Evolutionary conservation across 306 rosid genomes (phyloP), one percentile per base, ranked within the genome.

Genomic region (Ormosia semicastrata): DNA sequence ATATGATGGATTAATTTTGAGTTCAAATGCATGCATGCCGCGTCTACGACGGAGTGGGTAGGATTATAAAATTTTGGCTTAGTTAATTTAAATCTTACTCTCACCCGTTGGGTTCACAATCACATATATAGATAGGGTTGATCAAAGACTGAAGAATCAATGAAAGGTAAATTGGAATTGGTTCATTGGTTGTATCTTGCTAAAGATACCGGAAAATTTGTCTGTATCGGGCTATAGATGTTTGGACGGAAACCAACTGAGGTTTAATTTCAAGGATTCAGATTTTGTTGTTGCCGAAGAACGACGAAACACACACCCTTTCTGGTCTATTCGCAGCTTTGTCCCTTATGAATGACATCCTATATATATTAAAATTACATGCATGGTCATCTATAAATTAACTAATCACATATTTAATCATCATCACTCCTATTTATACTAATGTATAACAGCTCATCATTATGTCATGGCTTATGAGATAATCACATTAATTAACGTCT

Each of bases 211-310:
- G 24, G 24, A 60, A 89, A 52, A 37, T 84, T 88, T 90, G 92
- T 83, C 86, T 56, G 41, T 67, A 75, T 85, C 8, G 5, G 50
- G 76, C 36, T 63, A 72, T 57, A 54, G 40, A 64, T 43, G 70
- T 33, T 75, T 43, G 74, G 79, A 75, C 11, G 76, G 84, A 79
- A 83, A 83, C 87, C 81, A 78, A 84, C 67, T 77, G 32, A 54
- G 63, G 65, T 76, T 83, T 29, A 79, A 81, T 85, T 77, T 89
- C 90, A 88, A 88, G 86, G 91, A 88, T 90, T 87, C 69, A 81
- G 87, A 88, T 90, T 91, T 87, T 86, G 87, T 77, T 90, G 92
- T 88, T 91, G 92, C 85, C 75, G 59, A 82, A 72, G 74, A 77
- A 71, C 50, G 83, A 85, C 81, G 89, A 88, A 80, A 87, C 91